Evolutionary conservation across 202 grass and related monocot species (phyloP), one percentile per base, ranked within the genome.

Genomic region (Setaria italica): DNA sequence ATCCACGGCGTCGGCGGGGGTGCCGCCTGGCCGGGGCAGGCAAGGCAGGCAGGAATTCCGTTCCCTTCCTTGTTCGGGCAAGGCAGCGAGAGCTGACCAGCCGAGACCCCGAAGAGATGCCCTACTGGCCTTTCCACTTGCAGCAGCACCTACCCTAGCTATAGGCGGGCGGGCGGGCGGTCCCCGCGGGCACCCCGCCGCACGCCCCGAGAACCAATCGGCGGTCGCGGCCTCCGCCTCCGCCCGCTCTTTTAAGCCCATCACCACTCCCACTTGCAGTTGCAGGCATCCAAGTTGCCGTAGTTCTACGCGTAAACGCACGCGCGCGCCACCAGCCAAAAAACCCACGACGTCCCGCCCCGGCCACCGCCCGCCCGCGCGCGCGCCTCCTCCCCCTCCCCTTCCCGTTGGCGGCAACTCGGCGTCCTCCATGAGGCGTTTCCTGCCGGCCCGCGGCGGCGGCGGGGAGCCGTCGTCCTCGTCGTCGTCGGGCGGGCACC

Each of bases 171-270:
- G 37, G 37, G 37, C 39, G 39, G 72, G 51, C 39, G 67, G 88
- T 90, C 88, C 84, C 76, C 85, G 15, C 76, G 62, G 32, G 15
- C 72, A 19, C 70, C 70, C 20, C 55, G 76, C 70, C 80, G 46
- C 89, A 43, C 76, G 29, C 39, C 77, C 85, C 85, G 16, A 88
- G 85, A 85, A 77, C 89, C 85, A 91, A 91, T 91, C 89, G 77
- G 77, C 89, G 55, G 63, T 29, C 21, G 1, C 21, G 56, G 12
- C 58, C 13, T 12, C 2, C 14, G 2, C 34, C 20, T 17, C 5
- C 19, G 7, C 76, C 53, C 53, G 32, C 62, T 41, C 81, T 68
- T 87, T 41, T 55, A 84, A 86, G 42, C 72, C 67, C 66, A 49
- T 57, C 82, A 43, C 67, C 53, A 13, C 47, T 12, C 56, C 35